Evolutionary conservation across 768 basidiomycete species (phyloP).

Genomic region (Kwoniella sp.): DNA sequence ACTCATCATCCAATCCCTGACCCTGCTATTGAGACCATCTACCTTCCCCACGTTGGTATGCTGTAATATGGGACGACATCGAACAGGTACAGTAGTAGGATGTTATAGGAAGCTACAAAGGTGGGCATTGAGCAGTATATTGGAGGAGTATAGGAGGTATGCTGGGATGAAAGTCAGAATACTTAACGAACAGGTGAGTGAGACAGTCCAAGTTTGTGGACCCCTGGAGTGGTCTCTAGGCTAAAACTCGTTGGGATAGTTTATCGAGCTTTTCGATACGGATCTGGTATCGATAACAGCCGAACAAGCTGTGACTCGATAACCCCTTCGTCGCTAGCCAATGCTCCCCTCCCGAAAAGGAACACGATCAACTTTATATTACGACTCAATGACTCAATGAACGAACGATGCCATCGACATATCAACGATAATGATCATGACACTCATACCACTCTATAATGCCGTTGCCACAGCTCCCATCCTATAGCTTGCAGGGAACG

Average conservation of each 20-base stretch:
- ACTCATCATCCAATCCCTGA: conserved; percentile 55
- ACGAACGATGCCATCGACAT: too few species aligned
- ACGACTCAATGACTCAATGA: not conserved
- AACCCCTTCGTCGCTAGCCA: not conserved
- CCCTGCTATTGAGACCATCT: conserved; percentile 52
- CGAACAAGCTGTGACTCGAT: conserved; percentile 26
- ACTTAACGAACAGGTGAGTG: conserved; percentile 55
- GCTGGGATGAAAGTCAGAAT: conserved; percentile 56
- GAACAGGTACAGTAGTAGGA: conserved; percentile 55
- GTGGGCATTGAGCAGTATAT: conserved; percentile 55
- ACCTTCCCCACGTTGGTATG: conserved; percentile 55
- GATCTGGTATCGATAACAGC: conserved; percentile 53
- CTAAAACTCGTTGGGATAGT: conserved; percentile 34
- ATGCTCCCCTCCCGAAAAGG: not conserved
- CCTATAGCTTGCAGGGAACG: too few species aligned
- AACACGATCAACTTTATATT: not conserved
- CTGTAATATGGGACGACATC: conserved; percentile 56
- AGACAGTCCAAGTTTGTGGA: not conserved
- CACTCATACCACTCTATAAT: too few species aligned
- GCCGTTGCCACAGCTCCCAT: too few species aligned
- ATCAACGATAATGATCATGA: too few species aligned
- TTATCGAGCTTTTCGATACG: conserved; percentile 58
- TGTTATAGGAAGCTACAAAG: conserved; percentile 55
- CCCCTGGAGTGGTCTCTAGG: not conserved
- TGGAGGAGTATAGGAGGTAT: conserved; percentile 56